Base-by-base conservation (phyloP, 2,329 filamentous ascomycete genomes). In the Acarospora socialis region DNA sequence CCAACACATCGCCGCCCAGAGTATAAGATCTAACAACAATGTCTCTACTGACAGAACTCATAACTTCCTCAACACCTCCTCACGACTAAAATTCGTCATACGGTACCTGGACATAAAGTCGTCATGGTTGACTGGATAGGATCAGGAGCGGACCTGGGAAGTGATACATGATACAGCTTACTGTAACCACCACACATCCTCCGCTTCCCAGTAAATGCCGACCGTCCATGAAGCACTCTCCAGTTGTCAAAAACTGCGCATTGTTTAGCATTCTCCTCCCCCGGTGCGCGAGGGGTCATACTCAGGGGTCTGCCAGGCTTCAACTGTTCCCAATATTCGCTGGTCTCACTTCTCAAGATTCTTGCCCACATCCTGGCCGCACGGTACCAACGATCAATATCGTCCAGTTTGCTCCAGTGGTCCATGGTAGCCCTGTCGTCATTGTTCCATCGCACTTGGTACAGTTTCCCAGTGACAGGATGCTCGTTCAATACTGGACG, bases 171-270 rank as follows among this genome's bases (percentile, higher is more conserved):
- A 25, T 20, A 30, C 39, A 13, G 71, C 78, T 66, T 60, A 84
- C 82, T 77, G 48, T 95, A 95, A 7, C 72, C 87, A 37, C 90
- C 90, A 53, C 86, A 94, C 49, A 98, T 81, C 43, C 86, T 74
- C 43, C 90, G 66, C 49, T 79, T 73, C 2, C 90, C 90, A 4
- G 75, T 78, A 48, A 95, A 98, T 0, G 71, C 71, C 31, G 75
- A 75, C 45, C 90, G 66, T 1, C 87, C 90, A 54, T 98, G 90
- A 44, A 95, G 59, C 20, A 94, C 79, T 37, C 90, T 70, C 84
- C 87, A 94, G 49, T 98, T 95, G 51, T 98, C 82, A 53, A 98
- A 94, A 28, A 95, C 80, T 81, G 44, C 7, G 28, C 24, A 28
- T 4, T 2, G 20, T 42, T 24, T 12, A 20, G 8, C 28, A 21